Evolutionary conservation across 306 rosid species (phyloP).

Genomic region (Corylus heterophylla): DNA sequence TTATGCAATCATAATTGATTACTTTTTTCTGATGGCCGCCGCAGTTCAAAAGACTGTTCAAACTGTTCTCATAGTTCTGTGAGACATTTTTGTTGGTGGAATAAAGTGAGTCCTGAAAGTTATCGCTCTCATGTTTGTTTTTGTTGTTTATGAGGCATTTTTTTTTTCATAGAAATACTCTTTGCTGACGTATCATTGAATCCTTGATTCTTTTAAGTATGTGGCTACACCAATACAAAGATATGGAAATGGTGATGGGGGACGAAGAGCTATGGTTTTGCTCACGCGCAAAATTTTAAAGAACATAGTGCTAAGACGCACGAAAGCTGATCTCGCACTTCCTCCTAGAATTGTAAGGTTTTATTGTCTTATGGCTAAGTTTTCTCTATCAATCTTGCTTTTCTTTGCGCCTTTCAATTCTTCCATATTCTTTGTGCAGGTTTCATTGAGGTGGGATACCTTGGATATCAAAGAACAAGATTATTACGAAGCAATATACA

Average conservation of each 20-base stretch:
- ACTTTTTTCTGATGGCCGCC: constrained; percentile 16
- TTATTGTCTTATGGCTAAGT: constrained; percentile 8
- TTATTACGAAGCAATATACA: constrained; percentile 84
- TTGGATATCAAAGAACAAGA: constrained; percentile 79
- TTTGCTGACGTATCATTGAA: constrained; percentile 22
- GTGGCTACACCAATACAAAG: constrained; percentile 67
- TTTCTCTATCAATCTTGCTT: no score
- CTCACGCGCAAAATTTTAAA: constrained; percentile 72
- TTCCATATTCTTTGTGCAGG: constrained; percentile 44
- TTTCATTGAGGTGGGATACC: constrained; percentile 72
- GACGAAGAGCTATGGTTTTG: constrained; percentile 77
- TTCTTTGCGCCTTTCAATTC: constrained; percentile 11
- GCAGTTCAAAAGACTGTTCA: constrained; percentile 61
- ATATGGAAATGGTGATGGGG: constrained; percentile 23
- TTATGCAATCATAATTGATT: constrained; percentile 5
- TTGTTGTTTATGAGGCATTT: neutral
- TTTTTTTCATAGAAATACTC: neutral
- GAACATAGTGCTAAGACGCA: constrained; percentile 73
- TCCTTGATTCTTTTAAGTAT: constrained; percentile 45
- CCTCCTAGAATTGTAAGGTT: constrained; percentile 91
- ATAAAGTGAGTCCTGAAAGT: constrained; percentile 63
- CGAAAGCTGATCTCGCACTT: constrained; percentile 92
- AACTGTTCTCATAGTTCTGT: constrained; percentile 71
- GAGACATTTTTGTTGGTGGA: constrained; percentile 98
- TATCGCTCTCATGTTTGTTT: constrained; percentile 14